Conservation (phyloP, 2,329 filamentous ascomycete genomes). For the Neopestalotiopsis sp. region DNA sequence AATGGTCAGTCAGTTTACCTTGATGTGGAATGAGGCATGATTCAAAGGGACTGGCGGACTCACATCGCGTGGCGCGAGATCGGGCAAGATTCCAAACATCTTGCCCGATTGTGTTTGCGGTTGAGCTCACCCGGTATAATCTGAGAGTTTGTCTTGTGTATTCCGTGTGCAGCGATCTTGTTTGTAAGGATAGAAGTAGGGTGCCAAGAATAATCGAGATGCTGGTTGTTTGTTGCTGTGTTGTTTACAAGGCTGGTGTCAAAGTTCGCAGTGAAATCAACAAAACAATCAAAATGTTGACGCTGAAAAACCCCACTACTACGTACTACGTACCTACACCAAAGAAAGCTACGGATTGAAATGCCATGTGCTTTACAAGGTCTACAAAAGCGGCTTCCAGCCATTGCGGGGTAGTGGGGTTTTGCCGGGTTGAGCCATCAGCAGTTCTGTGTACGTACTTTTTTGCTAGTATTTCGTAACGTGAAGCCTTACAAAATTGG, state of each 20-base stretch:
- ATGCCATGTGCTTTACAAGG: conserved; percentile 4
- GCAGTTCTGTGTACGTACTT: background rate
- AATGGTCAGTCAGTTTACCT: background rate
- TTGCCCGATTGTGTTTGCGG: conserved; percentile 19
- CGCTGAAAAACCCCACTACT: background rate
- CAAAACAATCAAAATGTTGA: background rate
- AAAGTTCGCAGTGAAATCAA: background rate
- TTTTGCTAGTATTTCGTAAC: background rate
- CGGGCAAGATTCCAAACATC: conserved; percentile 69
- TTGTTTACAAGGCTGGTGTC: background rate
- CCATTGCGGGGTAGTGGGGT: conserved; percentile 12
- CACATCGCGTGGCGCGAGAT: conserved; percentile 74
- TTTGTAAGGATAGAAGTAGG: background rate
- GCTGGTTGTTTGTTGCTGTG: background rate
- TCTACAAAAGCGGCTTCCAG: background rate
- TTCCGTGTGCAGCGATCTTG: no score
- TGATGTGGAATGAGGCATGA: background rate
- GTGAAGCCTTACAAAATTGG: background rate
- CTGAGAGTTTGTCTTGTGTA: background rate
- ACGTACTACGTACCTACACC: background rate
- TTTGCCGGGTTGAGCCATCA: background rate
- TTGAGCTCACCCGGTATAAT: background rate
- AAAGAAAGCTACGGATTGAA: background rate
- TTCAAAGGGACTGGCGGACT: conserved; percentile 30
- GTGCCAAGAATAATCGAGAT: background rate